A percentile compares a stretch with the other conserved stretches of the same genome.
phyloP scores from a whole-genome alignment of 75 land plant genomes.

The Adiantum capillusveneris region DNA sequence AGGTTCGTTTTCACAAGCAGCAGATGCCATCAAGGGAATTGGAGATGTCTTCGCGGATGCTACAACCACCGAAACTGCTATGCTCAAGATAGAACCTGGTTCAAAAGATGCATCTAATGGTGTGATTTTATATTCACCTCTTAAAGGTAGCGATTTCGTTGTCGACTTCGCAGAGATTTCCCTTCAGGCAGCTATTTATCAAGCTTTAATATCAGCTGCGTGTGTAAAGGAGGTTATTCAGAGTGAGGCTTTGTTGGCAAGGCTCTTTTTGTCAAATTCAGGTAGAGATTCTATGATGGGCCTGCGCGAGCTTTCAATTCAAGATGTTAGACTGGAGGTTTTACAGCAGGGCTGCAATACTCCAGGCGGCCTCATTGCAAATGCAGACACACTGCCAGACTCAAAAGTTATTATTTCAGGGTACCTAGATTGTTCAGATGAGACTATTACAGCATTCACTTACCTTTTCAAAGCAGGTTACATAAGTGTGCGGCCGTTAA shows the following conservation, averaged over 20 bases:
- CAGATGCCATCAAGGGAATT: not conserved
- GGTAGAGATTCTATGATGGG: slow-evolving; percentile 34
- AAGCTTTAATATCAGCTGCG: slow-evolving; percentile 12
- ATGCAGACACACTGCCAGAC: not conserved
- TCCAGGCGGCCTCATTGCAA: not conserved
- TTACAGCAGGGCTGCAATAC: not conserved
- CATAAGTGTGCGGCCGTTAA: slow-evolving; percentile 35
- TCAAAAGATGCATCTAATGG: not conserved
- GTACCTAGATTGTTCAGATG: slow-evolving; percentile 68
- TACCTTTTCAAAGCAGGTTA: slow-evolving; percentile 55
- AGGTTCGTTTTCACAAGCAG: not conserved
- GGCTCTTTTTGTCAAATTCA: slow-evolving; percentile 22
- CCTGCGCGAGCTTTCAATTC: slow-evolving; percentile 41
- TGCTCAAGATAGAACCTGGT: not conserved
- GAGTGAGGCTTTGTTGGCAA: slow-evolving; percentile 27
- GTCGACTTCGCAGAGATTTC: slow-evolving; percentile 47
- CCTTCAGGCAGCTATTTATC: slow-evolving; percentile 21
- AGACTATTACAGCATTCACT: slow-evolving; percentile 54
- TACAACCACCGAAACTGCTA: not conserved
- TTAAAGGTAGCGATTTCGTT: slow-evolving; percentile 15
- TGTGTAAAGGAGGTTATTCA: slow-evolving; percentile 3
- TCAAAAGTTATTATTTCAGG: slow-evolving; percentile 46
- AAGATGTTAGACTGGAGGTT: slow-evolving; percentile 44
- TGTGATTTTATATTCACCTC: not conserved
- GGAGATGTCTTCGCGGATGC: not conserved